Conservation (phyloP, 2,329 filamentous ascomycete genomes). For the Claviceps cyperi region DNA sequence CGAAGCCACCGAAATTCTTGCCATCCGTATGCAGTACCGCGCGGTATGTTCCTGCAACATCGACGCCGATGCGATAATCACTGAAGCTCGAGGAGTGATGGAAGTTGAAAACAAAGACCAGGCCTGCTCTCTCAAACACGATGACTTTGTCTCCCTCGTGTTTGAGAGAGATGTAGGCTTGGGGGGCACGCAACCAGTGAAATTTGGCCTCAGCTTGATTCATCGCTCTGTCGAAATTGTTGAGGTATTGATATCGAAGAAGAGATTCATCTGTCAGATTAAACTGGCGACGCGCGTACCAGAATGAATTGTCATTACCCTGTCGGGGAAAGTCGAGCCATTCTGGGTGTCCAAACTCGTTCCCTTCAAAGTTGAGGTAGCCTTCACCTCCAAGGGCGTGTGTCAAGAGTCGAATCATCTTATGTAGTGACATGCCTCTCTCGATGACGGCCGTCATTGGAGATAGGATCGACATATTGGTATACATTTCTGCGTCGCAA, state of each 20-base stretch:
- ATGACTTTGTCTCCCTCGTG: constrained; percentile 88
- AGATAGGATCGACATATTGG: constrained; percentile 80
- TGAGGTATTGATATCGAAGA: constrained; percentile 79
- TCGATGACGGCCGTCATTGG: constrained; percentile 81
- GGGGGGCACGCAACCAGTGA: constrained; percentile 73
- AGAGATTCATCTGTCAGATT: constrained; percentile 79
- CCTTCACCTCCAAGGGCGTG: constrained; percentile 87
- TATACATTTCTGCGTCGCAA: constrained; percentile 94
- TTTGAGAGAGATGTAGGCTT: constrained; percentile 90
- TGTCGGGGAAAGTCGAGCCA: constrained; percentile 97
- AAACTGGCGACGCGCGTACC: constrained; percentile 84
- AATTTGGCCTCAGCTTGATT: constrained; percentile 77
- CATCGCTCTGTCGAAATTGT: constrained; percentile 89
- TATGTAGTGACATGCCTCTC: constrained; percentile 83
- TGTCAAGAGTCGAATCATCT: constrained; percentile 91
- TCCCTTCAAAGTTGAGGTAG: constrained; percentile 97
- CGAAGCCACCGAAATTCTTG: constrained; percentile 63
- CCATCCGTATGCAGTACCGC: constrained; percentile 75
- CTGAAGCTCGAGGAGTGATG: constrained; percentile 71
- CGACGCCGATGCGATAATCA: constrained; percentile 85
- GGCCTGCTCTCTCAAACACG: constrained; percentile 81
- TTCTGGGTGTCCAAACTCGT: constrained; percentile 96
- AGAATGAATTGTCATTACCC: constrained; percentile 86
- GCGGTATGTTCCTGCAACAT: constrained; percentile 70
- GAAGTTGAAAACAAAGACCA: constrained; percentile 96